Conservation (phyloP, 768 basidiomycete species). For the Favolaschia claudopus region DNA sequence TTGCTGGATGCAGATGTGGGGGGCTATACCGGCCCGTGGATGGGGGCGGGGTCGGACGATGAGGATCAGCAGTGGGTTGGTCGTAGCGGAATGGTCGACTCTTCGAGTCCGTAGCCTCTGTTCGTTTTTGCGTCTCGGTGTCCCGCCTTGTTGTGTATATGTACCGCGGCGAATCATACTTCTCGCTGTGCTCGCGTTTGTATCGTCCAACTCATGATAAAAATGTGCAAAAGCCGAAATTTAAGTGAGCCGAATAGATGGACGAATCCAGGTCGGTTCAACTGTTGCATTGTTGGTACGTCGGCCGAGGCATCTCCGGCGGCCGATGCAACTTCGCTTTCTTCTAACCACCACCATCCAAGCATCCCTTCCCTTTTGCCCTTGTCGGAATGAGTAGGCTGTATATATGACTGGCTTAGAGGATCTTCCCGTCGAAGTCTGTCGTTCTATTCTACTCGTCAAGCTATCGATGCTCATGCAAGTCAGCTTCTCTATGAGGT, state of each 20-base stretch:
- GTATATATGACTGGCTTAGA: constrained; percentile 32
- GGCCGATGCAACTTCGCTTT: neutral
- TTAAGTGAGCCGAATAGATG: too few species aligned
- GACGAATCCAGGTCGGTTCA: too few species aligned
- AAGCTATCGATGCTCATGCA: constrained; percentile 1
- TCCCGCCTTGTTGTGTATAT: too few species aligned
- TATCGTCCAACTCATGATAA: too few species aligned
- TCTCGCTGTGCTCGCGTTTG: too few species aligned
- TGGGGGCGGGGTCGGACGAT: constrained; percentile 11
- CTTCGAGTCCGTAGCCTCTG: neutral
- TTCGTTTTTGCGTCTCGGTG: neutral
- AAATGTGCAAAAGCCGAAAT: too few species aligned
- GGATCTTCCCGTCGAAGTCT: constrained; percentile 53
- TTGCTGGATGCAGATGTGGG: constrained; percentile 23
- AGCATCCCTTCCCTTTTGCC: neutral
- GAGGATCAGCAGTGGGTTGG: constrained; percentile 21
- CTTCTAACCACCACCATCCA: neutral
- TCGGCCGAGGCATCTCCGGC: too few species aligned
- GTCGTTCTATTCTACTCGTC: neutral
- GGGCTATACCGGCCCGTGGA: constrained; percentile 19
- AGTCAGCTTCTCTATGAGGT: constrained; percentile 80
- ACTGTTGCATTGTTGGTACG: too few species aligned
- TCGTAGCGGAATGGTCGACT: neutral
- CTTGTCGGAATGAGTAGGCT: neutral
- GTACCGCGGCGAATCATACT: too few species aligned